Evolutionary conservation across 352 stramenopile species (phyloP), one percentile per base, ranked within the genome.

Genomic region (Thalassiosira mediterranea): DNA sequence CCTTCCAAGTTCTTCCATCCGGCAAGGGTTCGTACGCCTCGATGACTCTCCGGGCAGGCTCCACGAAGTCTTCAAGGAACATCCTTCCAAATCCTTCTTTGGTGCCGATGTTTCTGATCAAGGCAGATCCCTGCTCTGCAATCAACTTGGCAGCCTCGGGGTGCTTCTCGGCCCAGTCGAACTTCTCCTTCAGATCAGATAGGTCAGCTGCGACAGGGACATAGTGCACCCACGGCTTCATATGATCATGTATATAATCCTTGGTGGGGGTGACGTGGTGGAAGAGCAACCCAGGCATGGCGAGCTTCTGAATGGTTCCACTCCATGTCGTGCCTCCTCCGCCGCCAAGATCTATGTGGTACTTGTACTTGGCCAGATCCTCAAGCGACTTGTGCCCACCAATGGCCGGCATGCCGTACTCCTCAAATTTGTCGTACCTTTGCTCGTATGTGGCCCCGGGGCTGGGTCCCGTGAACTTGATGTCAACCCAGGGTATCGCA

Each of bases 211-310:
- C 23, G 29, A 83, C 61, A 11, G 74, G 74, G 40, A 83, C 32
- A 31, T 76, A 79, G 61, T 83, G 74, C 0, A 58, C 40, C 60
- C 62, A 83, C 17, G 74, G 68, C 7, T 60, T 56, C 31, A 83
- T 48, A 7, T 60, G 13, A 42, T 73, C 60, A 32, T 72, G 61
- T 13, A 79, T 57, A 21, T 61, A 84, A 53, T 84, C 76, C 53
- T 82, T 78, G 11, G 67, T 79, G 1, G 67, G 73, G 21, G 73
- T 77, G 10, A 69, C 52, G 26, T 82, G 73, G 52, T 82, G 73
- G 23, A 82, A 74, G 25, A 82, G 46, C 10, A 82, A 29, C 2
- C 66, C 65, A 56, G 73, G 73, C 5, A 75, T 61, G 21, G 63
- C 63, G 7, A 81, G 4, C 29, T 81, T 81, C 11, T 76, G 29